A percentile compares a stretch with the other conserved stretches of the same genome.
phyloP scores from a whole-genome alignment of 2,329 filamentous ascomycete genomes.

The Emmonsiellopsis sp. region DNA sequence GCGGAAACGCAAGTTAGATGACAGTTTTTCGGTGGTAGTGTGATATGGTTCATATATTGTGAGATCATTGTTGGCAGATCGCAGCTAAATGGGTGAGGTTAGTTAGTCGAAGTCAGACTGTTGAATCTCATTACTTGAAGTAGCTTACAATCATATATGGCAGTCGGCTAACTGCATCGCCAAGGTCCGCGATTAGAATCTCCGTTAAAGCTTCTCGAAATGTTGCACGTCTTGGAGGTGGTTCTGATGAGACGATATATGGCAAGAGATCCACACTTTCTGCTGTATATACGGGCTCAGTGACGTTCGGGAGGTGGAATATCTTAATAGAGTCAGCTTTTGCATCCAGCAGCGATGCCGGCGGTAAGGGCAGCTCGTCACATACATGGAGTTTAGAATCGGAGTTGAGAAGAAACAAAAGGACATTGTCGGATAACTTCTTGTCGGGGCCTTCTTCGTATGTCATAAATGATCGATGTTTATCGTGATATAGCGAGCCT shows the following conservation, averaged over 20 bases:
- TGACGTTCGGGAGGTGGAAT: slow-evolving; percentile 66
- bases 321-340: slow-evolving; percentile 42
- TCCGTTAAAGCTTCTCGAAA: slow-evolving; percentile 68
- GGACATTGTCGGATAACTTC: slow-evolving; percentile 40
- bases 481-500: slow-evolving; percentile 73
- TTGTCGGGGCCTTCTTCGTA: slow-evolving; percentile 14
- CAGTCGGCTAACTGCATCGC: slow-evolving; percentile 58
- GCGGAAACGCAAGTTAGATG: slow-evolving; percentile 55
- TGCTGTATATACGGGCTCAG: slow-evolving; percentile 61
- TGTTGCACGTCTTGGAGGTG: slow-evolving; percentile 58
- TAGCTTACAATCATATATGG: slow-evolving; percentile 72
- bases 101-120: neutral
- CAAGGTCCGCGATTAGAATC: slow-evolving; percentile 74
- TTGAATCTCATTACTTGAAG: neutral
- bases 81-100: slow-evolving; percentile 44
- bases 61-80: slow-evolving; percentile 71
- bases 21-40: slow-evolving; percentile 18
- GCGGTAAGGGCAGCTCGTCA: slow-evolving; percentile 10
- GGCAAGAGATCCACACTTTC: slow-evolving; percentile 72
- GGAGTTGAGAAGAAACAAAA: slow-evolving; percentile 69
- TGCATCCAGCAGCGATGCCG: neutral
- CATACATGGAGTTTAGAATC: slow-evolving; percentile 67
- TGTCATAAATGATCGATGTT: slow-evolving; percentile 45
- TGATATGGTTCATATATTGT: slow-evolving; percentile 78
- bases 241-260: slow-evolving; percentile 63